Base-by-base conservation (phyloP, 495 filamentous ascomycete genomes). In the Achaetomiella virescens region DNA sequence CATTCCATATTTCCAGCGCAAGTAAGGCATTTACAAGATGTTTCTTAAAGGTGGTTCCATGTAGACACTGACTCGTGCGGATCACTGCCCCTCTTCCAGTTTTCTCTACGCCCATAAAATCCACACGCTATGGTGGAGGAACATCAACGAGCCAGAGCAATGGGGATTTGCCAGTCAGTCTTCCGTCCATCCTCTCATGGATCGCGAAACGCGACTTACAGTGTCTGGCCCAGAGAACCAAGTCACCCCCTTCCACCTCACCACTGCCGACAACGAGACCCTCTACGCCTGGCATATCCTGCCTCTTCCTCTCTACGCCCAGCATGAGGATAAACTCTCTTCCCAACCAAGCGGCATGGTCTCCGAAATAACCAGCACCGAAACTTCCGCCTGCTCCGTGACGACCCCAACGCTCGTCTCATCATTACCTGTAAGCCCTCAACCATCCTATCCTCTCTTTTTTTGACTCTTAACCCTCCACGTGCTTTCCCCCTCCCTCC, bases 81-180 rank as follows among this genome's bases (percentile, higher is more conserved):
- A 22, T 50, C 21, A 5, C 25, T 7, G 20, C 10, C 27, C 2
- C 37, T 8, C 2, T 27, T 14, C 40, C 62, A 92, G 89, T 58
- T 83, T 83, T 20, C 67, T 96, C 15, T 96, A 95, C 69, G 83
- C 82, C 14, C 84, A 95, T 66, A 84, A 84, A 40, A 51, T 92
- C 54, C 81, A 90, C 58, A 84, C 85, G 0, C 67, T 78, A 12
- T 79, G 80, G 61, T 90, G 83, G 81, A 73, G 85, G 48, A 78
- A 93, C 65, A 50, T 88, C 35, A 83, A 90, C 57, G 71, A 81
- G 27, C 84, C 88, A 0, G 86, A 93, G 61, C 72, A 81, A 36
- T 95, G 90, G 75, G 90, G 90, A 0, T 96, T 93, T 65, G 75
- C 88, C 42, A 89, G 88, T 91, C 68, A 58, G 83, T 68, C 22